These are phyloP conservation scores for Harringtonia aguacate DNA, from an alignment of 2,329 filamentous ascomycete species.

Conservation along the genomic window DNA sequence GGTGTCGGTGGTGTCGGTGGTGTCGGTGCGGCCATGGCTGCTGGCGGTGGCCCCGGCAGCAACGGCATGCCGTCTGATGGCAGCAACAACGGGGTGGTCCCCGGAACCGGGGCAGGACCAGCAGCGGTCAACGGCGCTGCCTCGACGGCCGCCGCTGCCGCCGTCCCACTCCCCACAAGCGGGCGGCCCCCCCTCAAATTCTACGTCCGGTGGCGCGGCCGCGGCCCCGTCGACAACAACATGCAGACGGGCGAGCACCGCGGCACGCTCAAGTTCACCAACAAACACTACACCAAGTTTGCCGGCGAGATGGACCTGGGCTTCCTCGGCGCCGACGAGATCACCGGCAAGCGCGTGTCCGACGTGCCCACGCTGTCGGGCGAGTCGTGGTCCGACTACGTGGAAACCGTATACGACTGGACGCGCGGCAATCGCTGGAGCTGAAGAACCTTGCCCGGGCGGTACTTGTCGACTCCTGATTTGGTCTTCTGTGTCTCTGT, in stretches of 20 bases:
- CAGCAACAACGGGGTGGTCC: too few relatives aligned
- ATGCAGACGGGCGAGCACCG: conserved; percentile 12
- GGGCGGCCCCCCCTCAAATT: conserved; percentile 12
- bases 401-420: conserved; percentile 15
- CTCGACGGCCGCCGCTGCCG: too few relatives aligned
- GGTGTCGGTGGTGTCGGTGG: background rate
- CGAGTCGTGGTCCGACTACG: conserved; percentile 15
- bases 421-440: conserved; percentile 11
- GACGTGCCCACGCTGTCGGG: conserved; percentile 9
- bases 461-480: too few relatives aligned
- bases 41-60: conserved; percentile 3
- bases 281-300: conserved; percentile 17
- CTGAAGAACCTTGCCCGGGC: background rate
- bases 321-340: conserved; percentile 13
- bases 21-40: background rate
- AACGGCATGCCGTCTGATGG: background rate
- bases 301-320: conserved; percentile 13
- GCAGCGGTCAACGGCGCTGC: too few relatives aligned
- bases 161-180: too few relatives aligned
- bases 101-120: too few relatives aligned
- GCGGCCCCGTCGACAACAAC: conserved; percentile 15
- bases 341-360: conserved; percentile 15
- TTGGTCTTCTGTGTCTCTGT: background rate
- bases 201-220: conserved; percentile 16
- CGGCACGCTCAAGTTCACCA: conserved; percentile 17